These are phyloP conservation scores for Gracilariopsis chorda DNA, from an alignment of 23 red algal species.

Conservation along the genomic window DNA sequence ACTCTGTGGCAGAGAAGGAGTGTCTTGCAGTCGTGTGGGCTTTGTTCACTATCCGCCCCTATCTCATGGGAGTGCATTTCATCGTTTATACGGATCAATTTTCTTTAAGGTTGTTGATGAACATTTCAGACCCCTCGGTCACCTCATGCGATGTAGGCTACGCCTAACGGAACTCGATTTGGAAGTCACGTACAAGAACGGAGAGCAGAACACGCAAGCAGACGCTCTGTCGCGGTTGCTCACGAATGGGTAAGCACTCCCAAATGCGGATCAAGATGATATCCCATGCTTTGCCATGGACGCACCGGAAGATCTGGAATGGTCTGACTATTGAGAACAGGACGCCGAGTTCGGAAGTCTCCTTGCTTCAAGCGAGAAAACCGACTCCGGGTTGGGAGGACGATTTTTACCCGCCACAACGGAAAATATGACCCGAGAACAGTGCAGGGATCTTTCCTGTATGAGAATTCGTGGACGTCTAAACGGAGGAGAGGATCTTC, in stretches of 20 bases:
- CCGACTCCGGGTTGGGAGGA: too few relatives aligned
- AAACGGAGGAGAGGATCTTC: not conserved
- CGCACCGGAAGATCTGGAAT: too few relatives aligned
- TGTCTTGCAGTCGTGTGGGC: conserved; percentile 38
- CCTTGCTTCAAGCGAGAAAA: too few relatives aligned
- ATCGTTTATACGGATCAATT: conserved; percentile 26
- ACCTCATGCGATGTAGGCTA: not conserved
- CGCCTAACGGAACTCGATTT: not conserved
- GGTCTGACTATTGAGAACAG: too few relatives aligned
- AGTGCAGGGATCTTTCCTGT: too few relatives aligned
- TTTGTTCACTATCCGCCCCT: not conserved
- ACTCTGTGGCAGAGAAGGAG: not conserved
- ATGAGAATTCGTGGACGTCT: too few relatives aligned
- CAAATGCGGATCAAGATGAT: not conserved
- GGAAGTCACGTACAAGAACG: not conserved
- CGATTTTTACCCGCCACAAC: too few relatives aligned
- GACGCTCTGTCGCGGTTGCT: not conserved
- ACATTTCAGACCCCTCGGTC: not conserved
- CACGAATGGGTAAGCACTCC: not conserved
- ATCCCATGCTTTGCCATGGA: too few relatives aligned
- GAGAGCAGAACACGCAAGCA: not conserved
- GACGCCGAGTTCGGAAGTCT: too few relatives aligned
- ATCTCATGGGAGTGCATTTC: not conserved
- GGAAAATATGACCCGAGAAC: too few relatives aligned
- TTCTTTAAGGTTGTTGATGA: not conserved